Base-by-base conservation (phyloP, 2,329 filamentous ascomycete species). In the Eutypella sp. region DNA sequence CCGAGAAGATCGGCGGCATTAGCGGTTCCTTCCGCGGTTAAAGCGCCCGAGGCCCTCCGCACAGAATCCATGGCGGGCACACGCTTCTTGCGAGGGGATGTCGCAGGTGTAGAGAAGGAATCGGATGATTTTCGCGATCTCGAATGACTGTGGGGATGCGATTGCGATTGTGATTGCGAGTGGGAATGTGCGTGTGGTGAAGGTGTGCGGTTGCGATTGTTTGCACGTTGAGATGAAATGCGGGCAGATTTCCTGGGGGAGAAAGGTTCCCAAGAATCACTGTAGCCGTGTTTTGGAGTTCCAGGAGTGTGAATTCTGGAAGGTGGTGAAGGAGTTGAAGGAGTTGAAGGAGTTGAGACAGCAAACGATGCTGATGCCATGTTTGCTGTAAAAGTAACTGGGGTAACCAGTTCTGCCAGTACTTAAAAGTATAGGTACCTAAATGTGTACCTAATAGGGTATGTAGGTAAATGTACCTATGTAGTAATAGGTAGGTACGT, bases 231-330 rank as follows among this genome's bases (percentile, higher is more conserved):
- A 36, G 74, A 73, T 46, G 79, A 79, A 55, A 87, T 75, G 54
- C 85, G 78, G 48, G 78, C 76, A 4, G 82, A 86, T 58, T 86
- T 85, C 63, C 85, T 79, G 45, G 84, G 82, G 49, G 83, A 81
- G 61, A 82, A 90, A 38, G 86, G 86, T 59, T 87, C 78, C 73
- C 84, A 90, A 51, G 73, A 68, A 66, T 91, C 86, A 54, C 75
- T 72, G 57, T 74, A 81, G 31, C 85, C 86, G 59, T 82, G 77
- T 48, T 77, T 78, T 40, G 87, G 87, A 45, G 86, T 82, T 34
- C 79, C 78, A 49, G 87, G 87, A 41, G 84, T 87, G 61, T 73
- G 80, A 50, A 86, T 67, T 52, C 70, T 68, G 36, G 70, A 65
- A 31, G 78, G 72, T 51, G 80, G 81, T 42, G 83, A 78, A 53